Conservation (phyloP, 345 rosid genomes). For the Citrus australasica region DNA sequence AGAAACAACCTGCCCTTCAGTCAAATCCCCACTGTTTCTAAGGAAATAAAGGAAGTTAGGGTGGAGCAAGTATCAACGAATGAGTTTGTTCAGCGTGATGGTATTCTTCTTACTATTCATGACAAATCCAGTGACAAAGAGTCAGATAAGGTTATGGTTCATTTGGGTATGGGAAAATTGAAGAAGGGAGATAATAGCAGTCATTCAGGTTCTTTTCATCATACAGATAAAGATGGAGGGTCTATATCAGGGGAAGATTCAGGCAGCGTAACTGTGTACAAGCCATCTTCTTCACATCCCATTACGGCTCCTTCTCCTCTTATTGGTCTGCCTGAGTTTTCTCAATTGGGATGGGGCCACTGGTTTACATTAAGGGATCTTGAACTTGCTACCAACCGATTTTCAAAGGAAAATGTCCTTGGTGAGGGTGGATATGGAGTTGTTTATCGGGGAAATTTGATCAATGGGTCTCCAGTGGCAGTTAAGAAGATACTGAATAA, state of each 20-base stretch:
- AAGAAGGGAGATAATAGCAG: conserved; percentile 57
- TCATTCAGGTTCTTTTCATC: conserved; percentile 58
- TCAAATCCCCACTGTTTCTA: conserved; percentile 76
- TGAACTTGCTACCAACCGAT: conserved; percentile 68
- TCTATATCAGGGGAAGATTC: conserved; percentile 78
- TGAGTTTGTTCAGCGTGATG: conserved; percentile 66
- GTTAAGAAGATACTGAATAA: conserved; percentile 75
- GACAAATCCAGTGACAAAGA: conserved; percentile 64
- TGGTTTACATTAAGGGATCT: conserved; percentile 87
- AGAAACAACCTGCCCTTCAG: conserved; percentile 47
- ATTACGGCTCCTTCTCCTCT: conserved; percentile 71
- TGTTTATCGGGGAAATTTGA: conserved; percentile 62
- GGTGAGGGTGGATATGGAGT: conserved; percentile 90
- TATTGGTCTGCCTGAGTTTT: conserved; percentile 68
- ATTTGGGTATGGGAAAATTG: conserved; percentile 65
- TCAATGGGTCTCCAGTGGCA: conserved; percentile 73
- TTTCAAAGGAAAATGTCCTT: conserved; percentile 66
- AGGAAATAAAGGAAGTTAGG: conserved; percentile 90
- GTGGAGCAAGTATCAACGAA: conserved; percentile 69
- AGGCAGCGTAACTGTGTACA: conserved; percentile 36
- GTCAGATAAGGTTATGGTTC: conserved; percentile 77
- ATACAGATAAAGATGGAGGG: conserved; percentile 58
- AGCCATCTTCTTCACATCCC: conserved; percentile 69
- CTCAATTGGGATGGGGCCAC: conserved; percentile 87
- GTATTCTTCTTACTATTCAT: conserved; percentile 68